A percentile compares a stretch with the other conserved stretches of the same genome.
phyloP scores from a whole-genome alignment of 768 basidiomycete genomes.

The Coprinopsis strossmayeri region DNA sequence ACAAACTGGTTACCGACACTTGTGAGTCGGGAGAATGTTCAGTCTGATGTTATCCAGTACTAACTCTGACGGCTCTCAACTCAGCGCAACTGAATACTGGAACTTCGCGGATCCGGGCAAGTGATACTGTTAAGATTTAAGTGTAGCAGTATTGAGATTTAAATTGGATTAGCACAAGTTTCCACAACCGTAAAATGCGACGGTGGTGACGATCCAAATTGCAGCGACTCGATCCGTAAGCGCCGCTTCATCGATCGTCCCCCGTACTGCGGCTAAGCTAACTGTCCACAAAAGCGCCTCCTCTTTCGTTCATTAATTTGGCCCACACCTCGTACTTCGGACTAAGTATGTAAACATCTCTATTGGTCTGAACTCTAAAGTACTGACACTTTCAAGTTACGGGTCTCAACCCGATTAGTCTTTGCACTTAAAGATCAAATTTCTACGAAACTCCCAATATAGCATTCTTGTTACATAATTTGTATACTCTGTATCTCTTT shows the following conservation, averaged over 20 bases:
- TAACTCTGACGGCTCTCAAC: neutral
- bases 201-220: conserved; percentile 39
- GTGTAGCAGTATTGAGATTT: neutral
- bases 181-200: conserved; percentile 34
- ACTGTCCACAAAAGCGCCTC: conserved; percentile 18
- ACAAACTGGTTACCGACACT: conserved; percentile 40
- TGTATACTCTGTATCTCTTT: too few relatives aligned
- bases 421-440: too few relatives aligned
- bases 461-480: too few relatives aligned
- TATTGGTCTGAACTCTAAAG: neutral
- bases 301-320: conserved; percentile 39
- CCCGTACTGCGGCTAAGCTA: neutral
- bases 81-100: conserved; percentile 34
- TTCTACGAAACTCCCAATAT: too few relatives aligned
- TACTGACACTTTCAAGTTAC: neutral
- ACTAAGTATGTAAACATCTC: conserved; percentile 26
- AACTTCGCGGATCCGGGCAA: conserved; percentile 35
- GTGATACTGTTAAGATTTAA: neutral
- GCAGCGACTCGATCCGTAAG: conserved; percentile 43
- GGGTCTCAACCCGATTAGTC: neutral
- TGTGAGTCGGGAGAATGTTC: conserved; percentile 26
- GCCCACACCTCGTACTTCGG: conserved; percentile 41
- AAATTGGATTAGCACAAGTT: conserved; percentile 19
- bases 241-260: neutral
- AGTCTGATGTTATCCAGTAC: neutral